Conservation (phyloP, 805 yeast species). For the Limtongia smithiae region DNA sequence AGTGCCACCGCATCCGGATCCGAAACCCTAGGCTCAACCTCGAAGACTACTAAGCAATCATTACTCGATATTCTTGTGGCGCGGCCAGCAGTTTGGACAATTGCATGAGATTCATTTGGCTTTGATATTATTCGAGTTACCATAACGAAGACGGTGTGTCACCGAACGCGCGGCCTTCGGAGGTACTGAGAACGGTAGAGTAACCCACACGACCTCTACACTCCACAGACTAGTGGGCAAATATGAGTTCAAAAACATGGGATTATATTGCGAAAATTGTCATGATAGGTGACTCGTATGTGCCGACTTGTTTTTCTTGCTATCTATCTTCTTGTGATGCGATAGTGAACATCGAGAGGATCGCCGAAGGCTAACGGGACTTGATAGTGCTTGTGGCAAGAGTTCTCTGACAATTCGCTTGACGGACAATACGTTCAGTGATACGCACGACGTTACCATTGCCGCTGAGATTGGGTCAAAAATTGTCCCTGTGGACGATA, state of each 20-base stretch:
- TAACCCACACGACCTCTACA: too few relatives aligned
- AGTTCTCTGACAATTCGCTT: conserved; percentile 38
- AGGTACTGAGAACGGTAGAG: too few relatives aligned
- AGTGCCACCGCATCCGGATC: too few relatives aligned
- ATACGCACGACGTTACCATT: conserved; percentile 38
- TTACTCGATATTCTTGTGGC: too few relatives aligned
- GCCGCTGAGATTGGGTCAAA: conserved; percentile 41
- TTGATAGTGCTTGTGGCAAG: conserved; percentile 38
- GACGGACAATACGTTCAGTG: conserved; percentile 38
- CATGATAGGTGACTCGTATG: conserved; percentile 41
- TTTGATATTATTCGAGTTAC: too few relatives aligned
- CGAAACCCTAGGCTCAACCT: too few relatives aligned
- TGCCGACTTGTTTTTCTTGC: neutral
- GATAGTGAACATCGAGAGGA: conserved; percentile 12
- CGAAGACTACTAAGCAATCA: too few relatives aligned
- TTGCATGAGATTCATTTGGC: too few relatives aligned
- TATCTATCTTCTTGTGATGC: conserved; percentile 27
- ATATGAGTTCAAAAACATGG: conserved; percentile 32
- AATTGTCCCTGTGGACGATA: conserved; percentile 35
- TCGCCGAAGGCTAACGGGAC: neutral
- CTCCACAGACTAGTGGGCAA: too few relatives aligned
- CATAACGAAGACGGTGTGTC: too few relatives aligned
- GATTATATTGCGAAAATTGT: conserved; percentile 38
- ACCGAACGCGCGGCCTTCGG: too few relatives aligned
- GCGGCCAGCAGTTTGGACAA: too few relatives aligned